Percentiles rank a stretch among this genome's conserved stretches.
These are phyloP conservation scores for Coniferiporia sulphurascens DNA, from an alignment of 1,284 basidiomycete species.

Conservation along the genomic window DNA sequence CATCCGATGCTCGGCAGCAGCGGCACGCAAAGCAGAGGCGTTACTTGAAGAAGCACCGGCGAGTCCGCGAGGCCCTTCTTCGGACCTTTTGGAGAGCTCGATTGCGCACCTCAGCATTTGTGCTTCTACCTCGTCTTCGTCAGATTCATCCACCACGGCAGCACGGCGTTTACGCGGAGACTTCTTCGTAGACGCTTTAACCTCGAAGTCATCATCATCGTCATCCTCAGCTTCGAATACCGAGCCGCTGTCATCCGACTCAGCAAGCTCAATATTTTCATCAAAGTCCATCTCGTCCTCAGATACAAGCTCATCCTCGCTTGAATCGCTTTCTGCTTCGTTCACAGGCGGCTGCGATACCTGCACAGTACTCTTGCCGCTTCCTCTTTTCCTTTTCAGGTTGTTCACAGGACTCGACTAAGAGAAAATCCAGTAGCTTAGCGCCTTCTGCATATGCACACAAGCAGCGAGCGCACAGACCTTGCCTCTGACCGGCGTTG, in stretches of 20 bases:
- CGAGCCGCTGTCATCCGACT: conserved; percentile 20
- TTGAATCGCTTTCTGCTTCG: conserved; percentile 25
- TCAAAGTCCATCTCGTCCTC: conserved; percentile 22
- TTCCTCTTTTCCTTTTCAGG: conserved; percentile 35
- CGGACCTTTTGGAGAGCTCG: conserved; percentile 45
- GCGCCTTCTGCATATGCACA: conserved; percentile 29
- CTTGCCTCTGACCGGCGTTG: conserved; percentile 7
- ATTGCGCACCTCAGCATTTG: conserved; percentile 56
- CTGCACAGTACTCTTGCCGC: conserved; percentile 3
- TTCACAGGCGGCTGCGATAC: conserved; percentile 25
- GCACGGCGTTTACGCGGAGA: conserved; percentile 19
- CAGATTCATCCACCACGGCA: conserved; percentile 23
- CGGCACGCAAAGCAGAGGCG: conserved; percentile 42
- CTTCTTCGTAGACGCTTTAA: conserved; percentile 30
- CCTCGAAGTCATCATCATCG: conserved; percentile 37
- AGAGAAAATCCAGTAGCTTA: background rate
- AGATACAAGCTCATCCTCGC: conserved; percentile 21
- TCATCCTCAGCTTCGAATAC: conserved; percentile 31
- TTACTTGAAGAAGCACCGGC: conserved; percentile 36
- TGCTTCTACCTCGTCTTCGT: conserved; percentile 42
- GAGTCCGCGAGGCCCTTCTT: conserved; percentile 26
- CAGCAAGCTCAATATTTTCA: conserved; percentile 11
- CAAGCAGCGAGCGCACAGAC: conserved; percentile 26
- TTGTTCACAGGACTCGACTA: conserved; percentile 2
- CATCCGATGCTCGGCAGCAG: conserved; percentile 50